These are phyloP conservation scores for Parafenestella ontariensis DNA, from an alignment of 2,329 filamentous ascomycete genomes.

Conservation along the genomic window DNA sequence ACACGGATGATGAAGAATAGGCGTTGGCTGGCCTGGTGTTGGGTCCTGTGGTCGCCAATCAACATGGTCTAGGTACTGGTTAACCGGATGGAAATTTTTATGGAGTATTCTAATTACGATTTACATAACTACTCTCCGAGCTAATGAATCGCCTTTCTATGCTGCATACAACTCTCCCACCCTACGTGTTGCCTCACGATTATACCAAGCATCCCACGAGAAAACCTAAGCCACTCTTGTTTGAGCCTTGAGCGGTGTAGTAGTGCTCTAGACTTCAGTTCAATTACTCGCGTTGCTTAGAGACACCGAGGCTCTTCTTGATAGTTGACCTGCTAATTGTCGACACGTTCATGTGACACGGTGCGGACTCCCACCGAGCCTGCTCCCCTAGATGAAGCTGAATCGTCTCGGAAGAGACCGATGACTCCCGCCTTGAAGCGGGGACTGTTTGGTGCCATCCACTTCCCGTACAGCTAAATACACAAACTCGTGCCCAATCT, in stretches of 20 bases:
- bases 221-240: too few relatives aligned
- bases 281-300: neutral
- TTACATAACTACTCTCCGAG: too few relatives aligned
- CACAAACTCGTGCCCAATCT: neutral
- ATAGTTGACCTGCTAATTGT: neutral
- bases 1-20: conserved; percentile 19
- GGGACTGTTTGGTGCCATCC: neutral
- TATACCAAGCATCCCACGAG: too few relatives aligned
- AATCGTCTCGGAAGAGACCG: neutral
- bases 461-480: neutral
- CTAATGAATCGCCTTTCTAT: too few relatives aligned
- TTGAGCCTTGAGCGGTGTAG: too few relatives aligned
- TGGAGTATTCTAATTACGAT: too few relatives aligned
- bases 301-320: neutral
- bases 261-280: neutral
- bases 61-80: neutral
- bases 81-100: neutral
- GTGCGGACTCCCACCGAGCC: neutral
- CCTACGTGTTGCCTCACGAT: too few relatives aligned
- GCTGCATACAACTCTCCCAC: too few relatives aligned
- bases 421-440: neutral
- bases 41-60: neutral
- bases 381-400: neutral
- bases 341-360: neutral
- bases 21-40: neutral